Base-by-base conservation (phyloP, 768 basidiomycete genomes). In the Botryobasidium botryosum region DNA sequence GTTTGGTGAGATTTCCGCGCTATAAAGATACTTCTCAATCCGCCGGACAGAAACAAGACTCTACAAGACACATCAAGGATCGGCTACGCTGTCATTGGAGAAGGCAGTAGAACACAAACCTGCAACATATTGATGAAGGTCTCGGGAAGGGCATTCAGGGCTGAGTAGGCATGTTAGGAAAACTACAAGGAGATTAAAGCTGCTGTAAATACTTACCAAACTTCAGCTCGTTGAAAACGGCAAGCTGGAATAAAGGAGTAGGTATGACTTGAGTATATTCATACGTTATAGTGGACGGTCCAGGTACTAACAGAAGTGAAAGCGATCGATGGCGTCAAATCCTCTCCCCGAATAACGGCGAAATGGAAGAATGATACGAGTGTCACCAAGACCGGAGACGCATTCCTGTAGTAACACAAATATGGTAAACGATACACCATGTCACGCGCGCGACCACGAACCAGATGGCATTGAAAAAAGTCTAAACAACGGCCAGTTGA, bases 91-190 rank as follows among this genome's bases (percentile, higher is more conserved):
- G 44, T 25, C 18, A 10, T 23, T 26, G 1, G 17, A 18, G 26
- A 26, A 32, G 43, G 15, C 37, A 40, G 32, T 15, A 17, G 29
- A 29, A 5, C 26, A 40, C 15, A 35, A 43, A 75, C 79, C 64
- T 94, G 88, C 5, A 92, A 67, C 64, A 85, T 69, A 54, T 86
- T 84, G 59, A 94, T 86, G 55, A 91, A 77, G 0, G 85, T 87
- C 59, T 91, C 87, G 0, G 90, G 90, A 4, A 94, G 69, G 1
- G 80, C 81, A 53, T 79, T 87, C 44, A 92, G 68, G 4, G 81
- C 25, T 20, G 29, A 8, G 43, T n/a, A 29, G 43, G 35, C 26
- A 5, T 21, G 43, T 10, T 5, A 44, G 10, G 35, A 35, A 5
- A 20, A n/a, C 27, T n/a, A n/a, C 20, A 7, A 36, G 10, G 26